Evolutionary conservation across 495 filamentous ascomycete genomes (phyloP).

Genomic region (Astrothelium macrocarpum): DNA sequence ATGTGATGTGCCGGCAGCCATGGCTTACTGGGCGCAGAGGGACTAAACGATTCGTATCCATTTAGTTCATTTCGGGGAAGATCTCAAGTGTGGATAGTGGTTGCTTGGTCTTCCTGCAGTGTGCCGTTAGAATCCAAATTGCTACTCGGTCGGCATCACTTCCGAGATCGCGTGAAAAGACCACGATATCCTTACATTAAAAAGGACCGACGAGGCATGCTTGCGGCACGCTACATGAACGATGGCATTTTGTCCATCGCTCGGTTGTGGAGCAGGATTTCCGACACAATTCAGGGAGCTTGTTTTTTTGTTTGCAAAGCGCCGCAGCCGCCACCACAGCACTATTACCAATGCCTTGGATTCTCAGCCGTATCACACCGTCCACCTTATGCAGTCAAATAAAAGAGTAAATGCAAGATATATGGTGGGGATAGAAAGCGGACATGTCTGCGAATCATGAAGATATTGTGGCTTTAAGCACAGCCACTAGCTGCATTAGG

Average conservation of each 20-base stretch:
- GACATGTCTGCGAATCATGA: neutral
- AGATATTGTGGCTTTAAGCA: neutral
- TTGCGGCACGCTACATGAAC: neutral
- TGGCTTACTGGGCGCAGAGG: neutral
- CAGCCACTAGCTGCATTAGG: neutral
- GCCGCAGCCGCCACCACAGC: neutral
- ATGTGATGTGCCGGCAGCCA: neutral
- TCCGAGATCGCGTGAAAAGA: neutral
- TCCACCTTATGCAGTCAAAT: neutral
- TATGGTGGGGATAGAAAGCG: neutral
- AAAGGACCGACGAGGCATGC: neutral
- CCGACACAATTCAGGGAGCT: neutral
- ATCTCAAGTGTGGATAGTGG: neutral
- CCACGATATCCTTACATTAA: neutral
- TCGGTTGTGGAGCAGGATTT: neutral
- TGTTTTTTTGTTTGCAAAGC: neutral
- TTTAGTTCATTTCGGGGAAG: neutral
- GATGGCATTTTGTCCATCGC: neutral
- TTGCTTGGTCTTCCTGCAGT: neutral
- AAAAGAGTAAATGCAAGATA: neutral
- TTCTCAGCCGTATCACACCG: neutral
- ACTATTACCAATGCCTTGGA: neutral
- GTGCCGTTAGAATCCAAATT: neutral
- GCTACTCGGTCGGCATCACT: neutral
- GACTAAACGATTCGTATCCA: neutral